Evolutionary conservation across 208 protist genomes (phyloP).

Genomic region (Borovskyia barvae): DNA sequence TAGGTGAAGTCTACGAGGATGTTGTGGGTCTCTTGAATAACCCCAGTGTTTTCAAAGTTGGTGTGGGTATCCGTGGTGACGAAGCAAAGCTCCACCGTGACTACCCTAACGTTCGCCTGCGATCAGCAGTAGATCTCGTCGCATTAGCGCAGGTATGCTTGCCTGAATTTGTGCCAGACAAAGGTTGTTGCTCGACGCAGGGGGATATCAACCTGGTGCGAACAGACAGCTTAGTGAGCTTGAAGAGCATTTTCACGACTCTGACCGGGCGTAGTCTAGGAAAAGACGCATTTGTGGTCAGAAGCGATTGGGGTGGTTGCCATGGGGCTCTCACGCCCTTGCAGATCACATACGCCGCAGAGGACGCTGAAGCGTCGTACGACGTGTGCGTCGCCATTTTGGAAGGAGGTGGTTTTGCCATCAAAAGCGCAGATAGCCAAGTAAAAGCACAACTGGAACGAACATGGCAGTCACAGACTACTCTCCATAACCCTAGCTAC

Average conservation of each 20-base stretch:
- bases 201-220: background rate
- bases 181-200: background rate
- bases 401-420: conserved; percentile 14
- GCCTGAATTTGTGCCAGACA: conserved; percentile 6
- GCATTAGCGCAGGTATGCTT: conserved; percentile 28
- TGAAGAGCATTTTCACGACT: conserved; percentile 40
- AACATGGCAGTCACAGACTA: no score
- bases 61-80: conserved; percentile 58
- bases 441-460: background rate
- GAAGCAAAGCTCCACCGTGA: conserved; percentile 48
- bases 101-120: conserved; percentile 24
- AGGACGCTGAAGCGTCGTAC: conserved; percentile 58
- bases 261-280: conserved; percentile 31
- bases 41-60: conserved; percentile 30
- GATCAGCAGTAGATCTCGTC: conserved; percentile 42
- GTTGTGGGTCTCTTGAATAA: conserved; percentile 28
- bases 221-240: conserved; percentile 25
- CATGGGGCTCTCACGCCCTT: conserved; percentile 46
- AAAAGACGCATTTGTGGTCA: conserved; percentile 48
- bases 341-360: conserved; percentile 57
- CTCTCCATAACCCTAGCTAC: no score
- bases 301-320: conserved; percentile 54
- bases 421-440: background rate
- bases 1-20: conserved; percentile 20
- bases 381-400: conserved; percentile 41